Evolutionary conservation across 1,284 basidiomycete genomes (phyloP).

Genomic region (Rhodotorula sp.): DNA sequence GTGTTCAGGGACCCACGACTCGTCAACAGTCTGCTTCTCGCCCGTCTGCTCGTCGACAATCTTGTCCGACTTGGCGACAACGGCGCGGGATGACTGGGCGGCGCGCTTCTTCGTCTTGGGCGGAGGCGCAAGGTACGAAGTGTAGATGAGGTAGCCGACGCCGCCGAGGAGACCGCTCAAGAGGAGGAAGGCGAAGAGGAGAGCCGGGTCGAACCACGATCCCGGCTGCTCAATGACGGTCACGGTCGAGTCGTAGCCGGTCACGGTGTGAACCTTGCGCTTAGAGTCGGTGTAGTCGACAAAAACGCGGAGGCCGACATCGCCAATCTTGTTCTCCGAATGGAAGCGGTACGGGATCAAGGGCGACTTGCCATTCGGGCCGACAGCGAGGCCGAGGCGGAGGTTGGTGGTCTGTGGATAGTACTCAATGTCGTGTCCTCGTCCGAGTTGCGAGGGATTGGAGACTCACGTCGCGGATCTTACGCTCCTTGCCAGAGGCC

Average conservation of each 20-base stretch:
- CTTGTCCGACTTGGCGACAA: slow-evolving; percentile 13
- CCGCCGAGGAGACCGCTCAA: slow-evolving; percentile 20
- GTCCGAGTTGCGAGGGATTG: neutral
- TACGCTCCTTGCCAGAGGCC: slow-evolving; percentile 32
- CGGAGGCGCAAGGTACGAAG: slow-evolving; percentile 24
- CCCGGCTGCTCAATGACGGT: slow-evolving; percentile 32
- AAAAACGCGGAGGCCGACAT: slow-evolving; percentile 41
- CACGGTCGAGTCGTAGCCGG: slow-evolving; percentile 39
- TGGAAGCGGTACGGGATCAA: slow-evolving; percentile 24
- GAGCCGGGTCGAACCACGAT: slow-evolving; percentile 41
- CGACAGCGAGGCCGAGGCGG: slow-evolving; percentile 5
- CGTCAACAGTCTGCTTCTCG: slow-evolving; percentile 21
- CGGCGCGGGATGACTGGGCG: slow-evolving; percentile 7
- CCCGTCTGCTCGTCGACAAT: slow-evolving; percentile 21
- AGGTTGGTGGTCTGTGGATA: neutral
- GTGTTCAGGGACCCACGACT: slow-evolving; percentile 40
- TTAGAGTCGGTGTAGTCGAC: slow-evolving; percentile 35
- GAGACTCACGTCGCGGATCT: slow-evolving; percentile 30
- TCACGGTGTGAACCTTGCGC: slow-evolving; percentile 23
- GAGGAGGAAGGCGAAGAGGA: slow-evolving; percentile 39
- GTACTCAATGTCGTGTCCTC: accelerated
- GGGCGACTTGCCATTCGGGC: slow-evolving; percentile 13
- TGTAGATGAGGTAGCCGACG: slow-evolving; percentile 36
- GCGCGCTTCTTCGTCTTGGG: slow-evolving; percentile 3
- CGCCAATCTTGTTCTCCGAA: slow-evolving; percentile 40